A percentile compares a stretch with the other conserved stretches of the same genome.
Evolutionary conservation across 1,284 basidiomycete genomes (phyloP).

Genomic region (Moesziomyces parantarcticus): DNA sequence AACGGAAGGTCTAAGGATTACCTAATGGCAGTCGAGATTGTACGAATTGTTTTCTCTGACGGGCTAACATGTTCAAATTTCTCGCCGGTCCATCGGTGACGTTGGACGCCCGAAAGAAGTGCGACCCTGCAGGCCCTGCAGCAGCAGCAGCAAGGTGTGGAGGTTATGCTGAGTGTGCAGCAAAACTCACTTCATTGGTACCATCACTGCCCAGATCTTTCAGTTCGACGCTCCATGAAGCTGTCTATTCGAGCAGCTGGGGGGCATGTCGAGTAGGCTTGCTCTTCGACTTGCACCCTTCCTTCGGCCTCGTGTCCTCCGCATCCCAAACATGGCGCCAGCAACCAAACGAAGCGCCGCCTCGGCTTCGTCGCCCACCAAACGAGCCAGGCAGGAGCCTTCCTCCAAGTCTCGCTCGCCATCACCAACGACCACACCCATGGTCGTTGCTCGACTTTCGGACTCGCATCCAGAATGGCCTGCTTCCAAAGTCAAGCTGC

Average conservation of each 20-base stretch:
- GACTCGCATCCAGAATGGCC: constrained; percentile 40
- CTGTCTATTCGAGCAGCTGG: too few species aligned
- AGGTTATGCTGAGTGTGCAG: constrained; percentile 2
- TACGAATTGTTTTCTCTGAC: background rate
- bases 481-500: constrained; percentile 12
- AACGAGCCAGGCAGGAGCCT: background rate
- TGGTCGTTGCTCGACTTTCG: constrained; percentile 28
- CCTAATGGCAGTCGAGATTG: constrained; percentile 10
- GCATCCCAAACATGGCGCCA: background rate
- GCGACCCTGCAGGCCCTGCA: too few species aligned
- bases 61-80: constrained; percentile 6
- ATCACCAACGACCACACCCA: background rate
- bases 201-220: too few species aligned
- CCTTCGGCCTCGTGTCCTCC: background rate
- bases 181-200: constrained; percentile 1
- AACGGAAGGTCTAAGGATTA: constrained; percentile 19
- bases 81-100: constrained; percentile 2
- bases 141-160: too few species aligned
- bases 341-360: background rate
- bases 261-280: background rate
- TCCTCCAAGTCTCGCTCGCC: background rate
- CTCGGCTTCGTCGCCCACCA: background rate
- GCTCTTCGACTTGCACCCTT: background rate
- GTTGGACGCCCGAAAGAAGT: too few species aligned
- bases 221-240: too few species aligned